Evolutionary conservation across 2,329 filamentous ascomycete genomes (phyloP), one percentile per base, ranked within the genome.

Genomic region (Nemania diffusa): DNA sequence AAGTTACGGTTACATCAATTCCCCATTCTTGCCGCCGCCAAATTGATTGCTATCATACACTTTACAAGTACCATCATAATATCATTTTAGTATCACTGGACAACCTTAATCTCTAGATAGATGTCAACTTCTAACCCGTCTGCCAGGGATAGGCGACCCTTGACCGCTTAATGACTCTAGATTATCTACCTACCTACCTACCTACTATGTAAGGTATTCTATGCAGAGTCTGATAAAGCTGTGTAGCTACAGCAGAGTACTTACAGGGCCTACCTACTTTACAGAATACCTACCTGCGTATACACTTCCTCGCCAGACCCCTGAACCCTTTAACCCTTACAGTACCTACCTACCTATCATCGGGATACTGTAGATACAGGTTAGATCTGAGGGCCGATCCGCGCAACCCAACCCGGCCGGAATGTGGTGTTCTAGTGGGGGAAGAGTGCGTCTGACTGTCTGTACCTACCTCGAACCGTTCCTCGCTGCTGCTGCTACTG

Each of bases 391-490:
- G 34, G 44, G 37, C 62, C 69, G 59, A 63, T 52, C 62, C 37
- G 57, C 58, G 61, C 63, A 44, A 55, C 61, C 59, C 60, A 63
- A 67, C 68, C 50, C 22, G 22, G n/a, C 71, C 71, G 73, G 72
- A 62, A 76, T 76, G 73, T 57, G 71, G 72, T 72, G 72, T 72
- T 61, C 66, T 72, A 64, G 73, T 66, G 68, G 68, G 66, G 69
- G 70, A 65, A 67, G 70, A 56, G 65, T 71, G 67, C 71, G 69
- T 69, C 63, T 65, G 67, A 72, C 73, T 61, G 62, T 71, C 64
- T 69, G 65, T 73, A 62, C 64, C 67, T 58, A 68, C 32, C 29
- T 32, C 29, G 29, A 72, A 63, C 57, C 71, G 57, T 65, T 66
- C 70, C 55, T 61, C 69, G 58, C 69, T 72, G 53, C 57, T 50